Percentiles rank a stretch among this genome's conserved stretches.
Conservation (phyloP, 768 basidiomycete genomes). For the Calvatia gigantea region DNA sequence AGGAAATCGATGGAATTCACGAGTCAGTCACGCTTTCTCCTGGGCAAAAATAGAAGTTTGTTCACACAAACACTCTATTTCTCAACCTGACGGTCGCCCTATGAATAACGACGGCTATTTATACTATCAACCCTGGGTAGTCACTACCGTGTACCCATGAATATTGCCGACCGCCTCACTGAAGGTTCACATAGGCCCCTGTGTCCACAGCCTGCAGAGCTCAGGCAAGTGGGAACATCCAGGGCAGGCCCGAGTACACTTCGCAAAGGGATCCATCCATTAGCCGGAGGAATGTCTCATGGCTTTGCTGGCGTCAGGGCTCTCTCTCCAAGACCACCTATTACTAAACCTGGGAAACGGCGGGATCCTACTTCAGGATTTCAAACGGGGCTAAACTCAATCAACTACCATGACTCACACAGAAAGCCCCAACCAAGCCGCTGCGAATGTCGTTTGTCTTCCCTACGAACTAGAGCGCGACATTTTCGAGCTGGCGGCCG, state of each 20-base stretch:
- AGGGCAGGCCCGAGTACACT: not conserved
- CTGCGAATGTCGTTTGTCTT: conserved; percentile 13
- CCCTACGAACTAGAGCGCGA: conserved; percentile 31
- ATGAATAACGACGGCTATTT: too few species aligned
- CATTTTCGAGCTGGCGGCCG: conserved; percentile 29
- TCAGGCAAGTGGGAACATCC: not conserved
- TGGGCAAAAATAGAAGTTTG: not conserved
- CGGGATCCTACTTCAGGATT: not conserved
- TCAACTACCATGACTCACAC: not conserved
- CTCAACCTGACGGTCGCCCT: too few species aligned
- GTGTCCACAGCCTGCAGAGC: not conserved
- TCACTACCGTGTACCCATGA: too few species aligned
- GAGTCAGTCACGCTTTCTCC: conserved; percentile 2
- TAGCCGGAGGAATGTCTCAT: not conserved
- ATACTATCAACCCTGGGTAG: not conserved
- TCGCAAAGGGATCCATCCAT: not conserved
- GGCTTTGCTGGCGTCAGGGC: not conserved
- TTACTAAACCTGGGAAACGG: not conserved
- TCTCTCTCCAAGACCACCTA: not conserved
- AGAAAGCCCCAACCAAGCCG: not conserved
- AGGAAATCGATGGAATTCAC: conserved; percentile 9
- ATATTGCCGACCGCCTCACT: not conserved
- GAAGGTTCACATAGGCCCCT: not conserved
- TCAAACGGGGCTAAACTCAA: not conserved
- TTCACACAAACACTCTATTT: conserved; percentile 1